A percentile compares a stretch with the other conserved stretches of the same genome.
phyloP scores from a whole-genome alignment of 306 rosid genomes.

The Phaseolus lunatus region DNA sequence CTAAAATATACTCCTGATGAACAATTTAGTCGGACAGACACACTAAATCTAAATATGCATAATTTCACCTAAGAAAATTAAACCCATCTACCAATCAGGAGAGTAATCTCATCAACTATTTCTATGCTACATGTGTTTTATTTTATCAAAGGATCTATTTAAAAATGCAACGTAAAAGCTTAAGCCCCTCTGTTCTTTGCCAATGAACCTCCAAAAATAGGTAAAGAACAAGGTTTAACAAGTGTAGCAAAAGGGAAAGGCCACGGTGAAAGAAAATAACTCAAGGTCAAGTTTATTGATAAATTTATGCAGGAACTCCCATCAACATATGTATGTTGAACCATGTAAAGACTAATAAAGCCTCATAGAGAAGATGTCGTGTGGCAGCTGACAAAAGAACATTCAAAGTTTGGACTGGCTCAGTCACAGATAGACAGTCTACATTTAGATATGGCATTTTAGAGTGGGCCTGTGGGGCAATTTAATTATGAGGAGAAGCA shows the following conservation, averaged over 20 bases:
- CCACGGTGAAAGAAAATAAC: not conserved
- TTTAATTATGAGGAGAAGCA: not conserved
- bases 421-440: not conserved
- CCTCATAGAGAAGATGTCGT: not conserved
- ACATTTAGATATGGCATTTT: not conserved
- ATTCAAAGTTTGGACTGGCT: not conserved
- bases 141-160: slow-evolving; percentile 15
- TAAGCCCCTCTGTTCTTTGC: not conserved
- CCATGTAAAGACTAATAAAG: not conserved
- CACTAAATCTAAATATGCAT: slow-evolving; percentile 24
- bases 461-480: not conserved
- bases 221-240: not conserved
- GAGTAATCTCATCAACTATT: not conserved
- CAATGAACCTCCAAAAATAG: not conserved
- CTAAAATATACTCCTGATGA: slow-evolving; percentile 27
- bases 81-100: not conserved
- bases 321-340: not conserved
- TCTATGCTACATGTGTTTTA: not conserved
- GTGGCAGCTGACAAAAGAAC: not conserved
- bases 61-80: not conserved
- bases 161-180: slow-evolving; percentile 1
- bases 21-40: not conserved
- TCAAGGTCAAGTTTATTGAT: not conserved
- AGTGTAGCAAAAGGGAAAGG: not conserved
- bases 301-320: not conserved